Percentiles rank a stretch among this genome's conserved stretches.
Evolutionary conservation across 2,329 filamentous ascomycete genomes (phyloP).

Genomic region (Calonectria pteridis): DNA sequence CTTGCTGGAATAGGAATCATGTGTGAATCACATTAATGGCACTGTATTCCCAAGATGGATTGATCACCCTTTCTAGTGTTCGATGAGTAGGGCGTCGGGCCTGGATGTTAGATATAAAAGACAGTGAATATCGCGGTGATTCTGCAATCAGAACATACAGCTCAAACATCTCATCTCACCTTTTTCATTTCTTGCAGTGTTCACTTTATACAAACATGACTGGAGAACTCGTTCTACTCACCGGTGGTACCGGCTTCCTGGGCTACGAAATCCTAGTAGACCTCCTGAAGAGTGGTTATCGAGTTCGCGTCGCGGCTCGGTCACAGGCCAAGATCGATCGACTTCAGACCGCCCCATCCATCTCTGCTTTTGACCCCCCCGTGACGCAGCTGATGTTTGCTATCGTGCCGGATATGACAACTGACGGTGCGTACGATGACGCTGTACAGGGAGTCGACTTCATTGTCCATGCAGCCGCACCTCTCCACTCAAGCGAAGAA

Average conservation of each 20-base stretch:
- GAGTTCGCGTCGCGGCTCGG: slow-evolving; percentile 11
- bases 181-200: background rate
- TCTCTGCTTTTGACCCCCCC: slow-evolving; percentile 26
- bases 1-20: slow-evolving; percentile 2
- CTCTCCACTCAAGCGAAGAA: slow-evolving; percentile 30
- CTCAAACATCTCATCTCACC: background rate
- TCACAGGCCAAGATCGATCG: slow-evolving; percentile 9
- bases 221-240: slow-evolving; percentile 19
- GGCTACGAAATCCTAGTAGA: slow-evolving; percentile 5
- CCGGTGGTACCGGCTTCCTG: slow-evolving; percentile 16
- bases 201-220: background rate
- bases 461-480: slow-evolving; percentile 50
- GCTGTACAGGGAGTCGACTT: slow-evolving; percentile 54
- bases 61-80: background rate
- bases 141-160: background rate
- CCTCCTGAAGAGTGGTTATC: slow-evolving; percentile 12
- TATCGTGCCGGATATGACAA: slow-evolving; percentile 53
- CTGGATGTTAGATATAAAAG: background rate
- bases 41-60: slow-evolving; percentile 7
- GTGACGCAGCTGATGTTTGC: slow-evolving; percentile 38
- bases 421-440: slow-evolving; percentile 53
- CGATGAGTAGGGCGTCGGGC: background rate
- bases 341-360: background rate
- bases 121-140: background rate
- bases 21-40: background rate